These are phyloP conservation scores for Lactarius evosmus DNA, from an alignment of 768 basidiomycete species.

Conservation along the genomic window DNA sequence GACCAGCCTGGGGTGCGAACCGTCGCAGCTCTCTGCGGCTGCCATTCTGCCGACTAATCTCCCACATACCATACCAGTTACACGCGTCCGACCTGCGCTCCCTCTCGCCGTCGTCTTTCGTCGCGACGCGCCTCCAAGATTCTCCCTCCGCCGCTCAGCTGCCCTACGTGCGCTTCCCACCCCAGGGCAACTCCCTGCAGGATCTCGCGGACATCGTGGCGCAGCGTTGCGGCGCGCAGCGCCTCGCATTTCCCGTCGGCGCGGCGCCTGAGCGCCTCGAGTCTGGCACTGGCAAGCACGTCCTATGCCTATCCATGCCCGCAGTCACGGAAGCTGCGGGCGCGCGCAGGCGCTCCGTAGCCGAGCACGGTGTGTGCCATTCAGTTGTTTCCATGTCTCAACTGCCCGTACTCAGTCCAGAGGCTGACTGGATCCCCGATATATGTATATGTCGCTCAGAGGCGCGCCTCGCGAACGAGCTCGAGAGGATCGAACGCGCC, in stretches of 20 bases:
- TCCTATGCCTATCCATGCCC: slow-evolving; percentile 57
- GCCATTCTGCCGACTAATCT: neutral
- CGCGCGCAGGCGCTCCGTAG: slow-evolving; percentile 47
- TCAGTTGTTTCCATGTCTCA: too few relatives aligned
- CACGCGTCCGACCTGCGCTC: slow-evolving; percentile 73
- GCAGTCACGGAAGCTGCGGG: slow-evolving; percentile 40
- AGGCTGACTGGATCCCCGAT: slow-evolving; percentile 20
- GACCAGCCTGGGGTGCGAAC: slow-evolving; percentile 68
- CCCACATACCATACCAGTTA: slow-evolving; percentile 41
- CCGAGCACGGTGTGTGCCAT: slow-evolving; percentile 51
- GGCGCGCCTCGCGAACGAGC: slow-evolving; percentile 44
- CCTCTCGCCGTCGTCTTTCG: slow-evolving; percentile 49
- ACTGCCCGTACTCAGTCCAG: neutral
- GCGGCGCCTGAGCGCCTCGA: slow-evolving; percentile 38
- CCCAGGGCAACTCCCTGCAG: slow-evolving; percentile 33
- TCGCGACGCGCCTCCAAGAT: slow-evolving; percentile 46
- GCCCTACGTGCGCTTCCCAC: slow-evolving; percentile 48
- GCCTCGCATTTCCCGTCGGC: slow-evolving; percentile 40
- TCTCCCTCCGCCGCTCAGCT: slow-evolving; percentile 59
- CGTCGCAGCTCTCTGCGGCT: neutral
- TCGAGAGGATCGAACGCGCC: slow-evolving; percentile 45
- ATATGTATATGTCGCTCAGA: slow-evolving; percentile 35
- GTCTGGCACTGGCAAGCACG: slow-evolving; percentile 44
- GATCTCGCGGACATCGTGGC: slow-evolving; percentile 46
- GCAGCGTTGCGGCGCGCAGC: slow-evolving; percentile 50